Base-by-base conservation (phyloP, 2,329 filamentous ascomycete genomes). In the Claviceps purpurea region DNA sequence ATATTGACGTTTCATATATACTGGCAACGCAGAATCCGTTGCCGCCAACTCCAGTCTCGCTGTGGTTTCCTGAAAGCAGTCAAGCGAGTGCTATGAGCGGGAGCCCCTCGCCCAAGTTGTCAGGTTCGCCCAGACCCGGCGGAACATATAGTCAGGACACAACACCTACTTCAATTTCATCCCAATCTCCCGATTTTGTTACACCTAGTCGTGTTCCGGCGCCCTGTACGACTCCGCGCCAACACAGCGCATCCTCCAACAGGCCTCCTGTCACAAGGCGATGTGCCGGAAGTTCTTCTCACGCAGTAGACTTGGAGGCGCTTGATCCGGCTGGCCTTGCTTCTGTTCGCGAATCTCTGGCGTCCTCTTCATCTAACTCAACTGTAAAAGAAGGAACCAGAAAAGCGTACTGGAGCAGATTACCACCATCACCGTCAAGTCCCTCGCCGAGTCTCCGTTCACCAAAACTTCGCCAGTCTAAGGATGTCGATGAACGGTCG, bases 91-190 rank as follows among this genome's bases (percentile, higher is more conserved):
- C 74, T 2, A 74, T 82, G 50, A 88, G 85, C 55, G 79, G 74
- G 24, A 89, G 84, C 54, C 84, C 85, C 40, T 89, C 85, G 4
- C 89, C 86, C 1, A 74, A 82, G 55, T 89, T 85, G 60, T 87
- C 84, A 1, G 85, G 81, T 52, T 89, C 86, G 0, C 81, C 81
- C 1, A 78, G 79, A 1, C 80, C 84, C 11, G 30, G 30, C 3
- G 79, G 83, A 2, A 70, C 80, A 5, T 89, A 88, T 65, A 89
- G 85, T 62, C 77, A 85, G 56, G 84, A 86, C 54, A 89, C 85
- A 1, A 89, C 86, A 3, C 86, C 86, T 6, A 89, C 85, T 4
- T 89, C 86, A 10, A 82, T 86, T 56, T 85, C 82, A 7, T 89
- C 86, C 1, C 83, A 85, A 59, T 89, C 85, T 16, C 84, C 86